Conservation (phyloP, 1,284 basidiomycete species). For the Golubevia sp. region DNA sequence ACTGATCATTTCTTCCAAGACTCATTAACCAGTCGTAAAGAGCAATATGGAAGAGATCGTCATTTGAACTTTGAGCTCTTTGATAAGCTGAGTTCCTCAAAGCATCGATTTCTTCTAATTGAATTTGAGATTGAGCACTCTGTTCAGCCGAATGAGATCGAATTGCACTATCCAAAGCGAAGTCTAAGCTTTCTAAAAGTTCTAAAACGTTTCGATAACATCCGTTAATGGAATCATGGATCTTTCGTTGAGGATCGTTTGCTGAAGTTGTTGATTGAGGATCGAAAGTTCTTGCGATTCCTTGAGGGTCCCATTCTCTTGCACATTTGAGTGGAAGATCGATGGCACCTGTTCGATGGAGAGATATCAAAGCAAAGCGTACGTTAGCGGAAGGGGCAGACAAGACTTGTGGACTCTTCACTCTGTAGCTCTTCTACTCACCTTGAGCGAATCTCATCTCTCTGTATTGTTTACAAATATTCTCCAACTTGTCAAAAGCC, state of each 20-base stretch:
- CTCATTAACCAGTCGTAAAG: constrained; percentile 92
- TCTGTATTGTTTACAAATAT: constrained; percentile 84
- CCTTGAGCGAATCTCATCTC: constrained; percentile 80
- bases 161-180: constrained; percentile 56
- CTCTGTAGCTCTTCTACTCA: constrained; percentile 41
- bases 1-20: constrained; percentile 79
- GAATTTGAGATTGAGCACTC: not conserved
- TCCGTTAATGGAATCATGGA: constrained; percentile 66
- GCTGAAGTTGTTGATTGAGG: constrained; percentile 70
- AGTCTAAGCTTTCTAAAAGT: too few species aligned
- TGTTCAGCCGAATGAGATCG: not conserved
- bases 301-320: constrained; percentile 75
- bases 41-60: constrained; percentile 91
- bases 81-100: constrained; percentile 77
- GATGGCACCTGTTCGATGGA: constrained; percentile 71
- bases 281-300: constrained; percentile 60
- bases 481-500: constrained; percentile 80
- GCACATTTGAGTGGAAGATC: constrained; percentile 86
- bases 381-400: too few species aligned
- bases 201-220: constrained; percentile 69
- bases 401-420: not conserved
- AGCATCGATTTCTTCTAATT: constrained; percentile 69
- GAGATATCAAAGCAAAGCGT: too few species aligned
- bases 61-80: constrained; percentile 79
- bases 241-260: constrained; percentile 70